These are phyloP conservation scores for Microdochium nivale DNA, from an alignment of 2,329 filamentous ascomycete genomes.

Conservation along the genomic window DNA sequence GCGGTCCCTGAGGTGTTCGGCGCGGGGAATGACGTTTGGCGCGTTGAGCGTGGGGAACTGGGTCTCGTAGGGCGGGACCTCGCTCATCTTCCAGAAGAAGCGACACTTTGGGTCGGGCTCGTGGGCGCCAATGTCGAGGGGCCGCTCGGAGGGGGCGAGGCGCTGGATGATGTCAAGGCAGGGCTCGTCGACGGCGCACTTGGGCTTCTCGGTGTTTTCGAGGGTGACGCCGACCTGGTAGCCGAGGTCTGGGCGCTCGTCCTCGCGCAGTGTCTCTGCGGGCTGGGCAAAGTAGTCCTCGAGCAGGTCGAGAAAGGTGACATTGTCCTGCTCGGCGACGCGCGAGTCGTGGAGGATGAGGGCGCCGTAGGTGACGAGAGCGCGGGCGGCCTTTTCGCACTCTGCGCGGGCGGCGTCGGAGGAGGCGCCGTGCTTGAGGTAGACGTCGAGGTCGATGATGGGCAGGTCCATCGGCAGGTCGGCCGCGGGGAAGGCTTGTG, in stretches of 20 bases:
- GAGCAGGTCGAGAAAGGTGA: constrained; percentile 49
- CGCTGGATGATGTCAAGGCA: constrained; percentile 48
- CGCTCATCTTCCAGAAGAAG: constrained; percentile 55
- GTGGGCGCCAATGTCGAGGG: constrained; percentile 48
- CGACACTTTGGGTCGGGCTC: constrained; percentile 52
- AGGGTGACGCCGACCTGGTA: constrained; percentile 56
- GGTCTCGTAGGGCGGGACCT: constrained; percentile 43
- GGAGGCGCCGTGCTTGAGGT: constrained; percentile 33
- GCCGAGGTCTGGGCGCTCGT: constrained; percentile 48
- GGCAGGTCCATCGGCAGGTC: constrained; percentile 43
- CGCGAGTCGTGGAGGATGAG: constrained; percentile 52
- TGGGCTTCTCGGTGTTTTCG: constrained; percentile 55
- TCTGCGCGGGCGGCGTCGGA: constrained; percentile 38
- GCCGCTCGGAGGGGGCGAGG: constrained; percentile 44
- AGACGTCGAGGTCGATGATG: constrained; percentile 50
- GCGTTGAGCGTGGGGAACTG: constrained; percentile 48
- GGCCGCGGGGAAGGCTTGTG: constrained; percentile 14
- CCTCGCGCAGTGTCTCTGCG: constrained; percentile 30
- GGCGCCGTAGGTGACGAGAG: constrained; percentile 51
- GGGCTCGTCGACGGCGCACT: constrained; percentile 53
- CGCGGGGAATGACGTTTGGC: constrained; percentile 43
- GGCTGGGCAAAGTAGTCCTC: constrained; percentile 58
- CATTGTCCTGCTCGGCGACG: constrained; percentile 46
- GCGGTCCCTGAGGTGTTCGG: constrained; percentile 34
- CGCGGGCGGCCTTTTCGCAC: constrained; percentile 43